Percentiles rank a stretch among this genome's conserved stretches.
Conservation (phyloP, 1,284 basidiomycete genomes). For the Pseudozyma pruni region DNA sequence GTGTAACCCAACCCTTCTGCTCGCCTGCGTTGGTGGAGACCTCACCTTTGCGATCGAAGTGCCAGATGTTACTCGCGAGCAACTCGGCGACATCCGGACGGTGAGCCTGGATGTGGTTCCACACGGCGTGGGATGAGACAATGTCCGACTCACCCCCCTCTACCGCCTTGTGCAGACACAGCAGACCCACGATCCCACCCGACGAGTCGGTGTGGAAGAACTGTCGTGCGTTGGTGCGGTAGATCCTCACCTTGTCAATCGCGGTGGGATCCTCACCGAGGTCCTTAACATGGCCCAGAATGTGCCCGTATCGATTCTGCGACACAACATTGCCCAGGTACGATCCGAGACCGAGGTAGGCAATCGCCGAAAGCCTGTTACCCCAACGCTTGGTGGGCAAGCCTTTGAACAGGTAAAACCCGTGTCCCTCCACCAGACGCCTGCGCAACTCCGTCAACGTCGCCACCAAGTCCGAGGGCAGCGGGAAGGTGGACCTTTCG, state of each 20-base stretch:
- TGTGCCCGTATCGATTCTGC: conserved; percentile 69
- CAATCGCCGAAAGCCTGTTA: conserved; percentile 67
- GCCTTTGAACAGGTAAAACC: conserved; percentile 70
- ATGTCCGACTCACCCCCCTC: conserved; percentile 71
- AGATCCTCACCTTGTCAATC: conserved; percentile 70
- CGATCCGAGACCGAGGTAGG: conserved; percentile 69
- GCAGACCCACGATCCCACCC: conserved; percentile 69
- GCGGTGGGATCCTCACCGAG: conserved; percentile 70
- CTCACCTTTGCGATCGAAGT: conserved; percentile 64
- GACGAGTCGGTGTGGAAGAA: conserved; percentile 68
- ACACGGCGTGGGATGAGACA: conserved; percentile 69
- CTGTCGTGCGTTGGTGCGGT: conserved; percentile 69
- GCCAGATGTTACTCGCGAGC: conserved; percentile 63
- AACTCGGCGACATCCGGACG: conserved; percentile 69
- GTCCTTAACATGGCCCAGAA: conserved; percentile 70
- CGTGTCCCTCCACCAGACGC: conserved; percentile 57
- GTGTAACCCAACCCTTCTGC: conserved; percentile 43
- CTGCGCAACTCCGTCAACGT: conserved; percentile 45
- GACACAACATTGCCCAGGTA: conserved; percentile 67
- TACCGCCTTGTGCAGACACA: conserved; percentile 69
- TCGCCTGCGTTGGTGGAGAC: conserved; percentile 20
- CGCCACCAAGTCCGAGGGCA: conserved; percentile 44
- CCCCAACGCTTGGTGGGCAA: conserved; percentile 68
- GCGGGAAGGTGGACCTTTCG: conserved; percentile 57
- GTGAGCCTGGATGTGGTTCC: conserved; percentile 69